Evolutionary conservation across 805 yeast genomes (phyloP), one percentile per base, ranked within the genome.

Genomic region (Lipomyces starkeyi): DNA sequence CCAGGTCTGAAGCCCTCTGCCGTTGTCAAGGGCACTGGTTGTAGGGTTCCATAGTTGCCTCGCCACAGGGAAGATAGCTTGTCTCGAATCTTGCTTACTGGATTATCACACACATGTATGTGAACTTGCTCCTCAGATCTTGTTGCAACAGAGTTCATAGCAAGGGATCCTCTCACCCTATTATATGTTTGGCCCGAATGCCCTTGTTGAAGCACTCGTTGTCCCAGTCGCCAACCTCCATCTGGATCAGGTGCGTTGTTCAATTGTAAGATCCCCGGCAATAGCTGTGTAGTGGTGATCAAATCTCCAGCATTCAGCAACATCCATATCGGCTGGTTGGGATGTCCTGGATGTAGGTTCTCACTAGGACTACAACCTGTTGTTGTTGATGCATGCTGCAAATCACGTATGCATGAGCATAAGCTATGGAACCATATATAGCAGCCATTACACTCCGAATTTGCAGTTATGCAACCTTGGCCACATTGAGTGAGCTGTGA

Each of bases 1-100:
- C 56, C 56, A 0, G 56, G 27, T 52, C 20, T 52, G 56, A 52
- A 52, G 29, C 56, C 56, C 32, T 52, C 55, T 20, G 55, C 29
- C 29, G 56, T 6, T 52, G 56, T 52, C 56, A 52, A 52, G 13
- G 56, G 56, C 32, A 52, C 56, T 0, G 29, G 1, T 52, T 22
- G 56, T 52, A 52, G 29, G 4, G 47, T 14, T 2, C 20, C 20
- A 40, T 40, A 40, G 3, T 17, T 40, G 20, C 7, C 17, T 40
- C 47, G 47, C 47, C 20, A 14, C 47, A 40, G 47, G 17, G 47
- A 40, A 40, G 47, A 40, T 17, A 40, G 47, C 20, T 13, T 40
- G 20, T 40, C 47, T 40, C 47, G 47, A 14, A 40, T 13, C 2
- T 40, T 13, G 47, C 47, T 40, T 40, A 20, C 5, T 40, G 20